Percentiles rank a stretch among this genome's conserved stretches.
These are phyloP conservation scores for Cornus controversa DNA, from an alignment of 148 eudicot genomes.

Conservation along the genomic window DNA sequence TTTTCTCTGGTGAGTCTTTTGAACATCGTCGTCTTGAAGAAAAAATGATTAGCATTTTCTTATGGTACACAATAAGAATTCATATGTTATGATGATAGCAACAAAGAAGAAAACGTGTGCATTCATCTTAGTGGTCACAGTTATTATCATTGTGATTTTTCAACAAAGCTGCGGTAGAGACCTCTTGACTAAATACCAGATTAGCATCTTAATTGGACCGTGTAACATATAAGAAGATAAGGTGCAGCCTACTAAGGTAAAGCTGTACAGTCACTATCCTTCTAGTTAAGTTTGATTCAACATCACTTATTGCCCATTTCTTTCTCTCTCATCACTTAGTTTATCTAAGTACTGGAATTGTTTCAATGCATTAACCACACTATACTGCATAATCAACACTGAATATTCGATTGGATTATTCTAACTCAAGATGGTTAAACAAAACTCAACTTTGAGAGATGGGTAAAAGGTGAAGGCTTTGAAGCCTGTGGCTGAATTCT, in stretches of 20 bases:
- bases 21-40: background rate
- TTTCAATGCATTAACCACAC: background rate
- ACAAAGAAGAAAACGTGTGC: background rate
- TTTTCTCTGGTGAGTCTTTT: conserved; percentile 4
- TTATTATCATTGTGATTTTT: background rate
- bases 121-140: background rate
- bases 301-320: background rate
- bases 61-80: background rate
- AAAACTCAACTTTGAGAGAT: background rate
- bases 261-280: background rate
- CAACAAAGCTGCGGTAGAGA: background rate
- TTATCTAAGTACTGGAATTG: background rate
- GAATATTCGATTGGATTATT: background rate
- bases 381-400: background rate
- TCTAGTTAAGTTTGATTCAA: background rate
- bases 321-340: background rate
- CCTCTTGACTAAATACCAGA: background rate
- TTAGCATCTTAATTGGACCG: too few species aligned
- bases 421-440: too few species aligned
- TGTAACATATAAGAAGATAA: background rate
- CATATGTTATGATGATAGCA: background rate
- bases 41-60: too few species aligned
- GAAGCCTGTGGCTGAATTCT: background rate
- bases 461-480: too few species aligned
- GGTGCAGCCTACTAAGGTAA: background rate